These are phyloP conservation scores for Cotoneaster glaucophyllus DNA, from an alignment of 306 rosid species.

Conservation along the genomic window DNA sequence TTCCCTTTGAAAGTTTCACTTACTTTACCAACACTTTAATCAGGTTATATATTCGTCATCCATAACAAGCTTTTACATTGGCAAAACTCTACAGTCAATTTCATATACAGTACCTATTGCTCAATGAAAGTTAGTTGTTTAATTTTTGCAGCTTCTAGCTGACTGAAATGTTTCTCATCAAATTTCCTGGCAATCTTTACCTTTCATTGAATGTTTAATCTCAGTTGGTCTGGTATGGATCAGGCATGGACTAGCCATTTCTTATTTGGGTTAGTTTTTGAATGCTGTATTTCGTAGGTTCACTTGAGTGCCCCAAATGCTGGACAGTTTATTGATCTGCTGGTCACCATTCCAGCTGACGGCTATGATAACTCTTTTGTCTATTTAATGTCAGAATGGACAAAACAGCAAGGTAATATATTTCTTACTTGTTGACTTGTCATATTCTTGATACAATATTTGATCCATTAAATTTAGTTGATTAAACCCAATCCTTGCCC, in stretches of 20 bases:
- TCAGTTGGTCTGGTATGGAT: slow-evolving; percentile 3
- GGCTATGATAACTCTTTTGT: slow-evolving; percentile 63
- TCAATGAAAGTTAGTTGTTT: not conserved
- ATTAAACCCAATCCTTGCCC: not conserved
- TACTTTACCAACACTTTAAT: not conserved
- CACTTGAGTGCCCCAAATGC: slow-evolving; percentile 88
- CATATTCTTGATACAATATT: not conserved
- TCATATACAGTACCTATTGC: not conserved
- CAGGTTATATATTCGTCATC: not conserved
- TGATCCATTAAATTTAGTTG: not conserved
- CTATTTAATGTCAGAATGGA: slow-evolving; percentile 91
- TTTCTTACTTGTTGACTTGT: not conserved
- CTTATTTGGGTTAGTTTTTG: not conserved
- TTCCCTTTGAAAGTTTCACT: not conserved
- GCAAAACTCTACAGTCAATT: not conserved
- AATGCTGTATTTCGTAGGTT: slow-evolving; percentile 41
- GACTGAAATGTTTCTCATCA: not conserved
- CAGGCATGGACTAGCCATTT: not conserved
- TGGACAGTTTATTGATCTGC: slow-evolving; percentile 78
- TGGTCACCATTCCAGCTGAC: slow-evolving; percentile 67
- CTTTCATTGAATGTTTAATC: slow-evolving; percentile 1
- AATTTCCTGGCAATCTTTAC: not conserved
- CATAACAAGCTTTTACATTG: not conserved
- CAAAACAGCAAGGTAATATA: slow-evolving; percentile 74
- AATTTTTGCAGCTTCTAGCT: not conserved